These are phyloP conservation scores for Parsonsia alboflavescens DNA, from an alignment of 257 asterid species.

Conservation along the genomic window DNA sequence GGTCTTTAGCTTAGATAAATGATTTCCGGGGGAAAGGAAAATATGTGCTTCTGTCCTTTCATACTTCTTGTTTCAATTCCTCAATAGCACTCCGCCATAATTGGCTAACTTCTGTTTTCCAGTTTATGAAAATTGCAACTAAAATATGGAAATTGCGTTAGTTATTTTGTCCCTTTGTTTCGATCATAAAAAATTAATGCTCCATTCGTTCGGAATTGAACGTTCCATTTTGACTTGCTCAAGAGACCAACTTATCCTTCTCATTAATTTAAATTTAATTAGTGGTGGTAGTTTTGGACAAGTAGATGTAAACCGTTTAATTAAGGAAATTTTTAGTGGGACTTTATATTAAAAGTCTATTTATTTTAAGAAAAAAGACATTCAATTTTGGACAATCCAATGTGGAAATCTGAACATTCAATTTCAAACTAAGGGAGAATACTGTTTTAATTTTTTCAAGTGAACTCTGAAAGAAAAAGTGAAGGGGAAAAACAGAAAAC, in stretches of 20 bases:
- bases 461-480: neutral
- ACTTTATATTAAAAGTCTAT: no score
- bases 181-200: neutral
- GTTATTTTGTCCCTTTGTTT: neutral
- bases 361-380: no score
- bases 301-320: no score
- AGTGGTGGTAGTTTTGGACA: no score
- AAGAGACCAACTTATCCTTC: no score
- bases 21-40: neutral
- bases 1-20: neutral
- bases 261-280: no score
- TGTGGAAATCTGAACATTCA: no score
- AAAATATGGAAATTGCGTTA: neutral
- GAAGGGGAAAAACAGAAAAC: neutral
- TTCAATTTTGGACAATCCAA: no score
- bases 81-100: neutral
- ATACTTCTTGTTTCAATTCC: neutral
- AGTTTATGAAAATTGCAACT: neutral
- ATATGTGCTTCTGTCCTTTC: neutral
- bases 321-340: no score
- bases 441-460: neutral
- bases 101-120: neutral
- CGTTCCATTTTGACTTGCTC: no score
- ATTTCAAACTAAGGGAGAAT: no score
- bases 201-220: no score